Base-by-base conservation (phyloP, 768 basidiomycete genomes). In the Lactifluus pinguis region DNA sequence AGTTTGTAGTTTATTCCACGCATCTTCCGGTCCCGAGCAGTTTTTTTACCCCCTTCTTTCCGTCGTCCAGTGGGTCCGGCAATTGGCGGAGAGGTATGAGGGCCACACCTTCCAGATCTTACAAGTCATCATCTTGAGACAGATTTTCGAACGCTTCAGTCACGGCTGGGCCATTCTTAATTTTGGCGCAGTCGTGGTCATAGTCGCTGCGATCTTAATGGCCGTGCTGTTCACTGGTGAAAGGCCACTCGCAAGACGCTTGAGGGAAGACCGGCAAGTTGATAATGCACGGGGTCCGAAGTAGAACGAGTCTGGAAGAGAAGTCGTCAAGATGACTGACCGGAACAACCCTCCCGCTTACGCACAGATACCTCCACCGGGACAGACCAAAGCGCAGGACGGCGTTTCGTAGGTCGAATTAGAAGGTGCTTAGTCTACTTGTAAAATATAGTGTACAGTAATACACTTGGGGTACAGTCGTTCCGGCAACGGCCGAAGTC, bases 81-180 rank as follows among this genome's bases (percentile, higher is more conserved):
- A 45, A 72, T 88, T 48, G 85, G 85, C 19, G 86, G 87, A 54
- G 84, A 88, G 76, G 85, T 75, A 58, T 53, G 68, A 30, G 75
- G 15, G 75, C 36, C 30, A 11, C 32, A 21, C 6, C 15, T 49
- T 50, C 39, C n/a, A 7, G 19, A 38, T 48, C 38, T 47, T 55
- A 5, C 19, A 17, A 11, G 41, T 42, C 32, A 25, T 38, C 29
- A 17, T 41, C 25, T 42, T 9, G 52, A 25, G 6, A 41, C 61
- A 89, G 85, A 76, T 89, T 29, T 88, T 86, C 65, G 79, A 81
- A 61, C 79, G 79, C 68, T 61, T 77, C 36, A 69, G 59, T 34
- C 71, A 75, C 15, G 87, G 87, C 7, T 89, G 87, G 87, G 72
- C 77, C 51, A 80, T 76, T 14, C 68, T 89, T 7, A 83, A 79